phyloP scores from a whole-genome alignment of 441 rosid species.

The Raphanus hybrid region DNA sequence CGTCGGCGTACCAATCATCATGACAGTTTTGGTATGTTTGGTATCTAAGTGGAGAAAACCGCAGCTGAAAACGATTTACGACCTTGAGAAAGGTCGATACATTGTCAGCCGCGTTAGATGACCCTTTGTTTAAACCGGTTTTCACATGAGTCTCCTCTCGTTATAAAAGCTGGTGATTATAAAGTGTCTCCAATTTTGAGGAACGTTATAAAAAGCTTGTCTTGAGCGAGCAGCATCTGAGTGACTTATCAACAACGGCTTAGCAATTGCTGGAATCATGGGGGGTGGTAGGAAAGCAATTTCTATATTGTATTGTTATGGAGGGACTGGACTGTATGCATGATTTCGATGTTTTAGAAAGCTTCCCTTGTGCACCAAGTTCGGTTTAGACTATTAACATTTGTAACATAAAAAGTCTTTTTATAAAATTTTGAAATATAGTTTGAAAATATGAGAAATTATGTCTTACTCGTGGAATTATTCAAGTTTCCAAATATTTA shows the following conservation, averaged over 20 bases:
- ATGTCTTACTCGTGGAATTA: slow-evolving; percentile 7
- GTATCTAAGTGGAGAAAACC: slow-evolving; percentile 85
- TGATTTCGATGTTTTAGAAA: slow-evolving; percentile 11
- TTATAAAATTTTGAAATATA: background rate
- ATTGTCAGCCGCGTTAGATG: slow-evolving; percentile 68
- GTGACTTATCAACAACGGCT: slow-evolving; percentile 24
- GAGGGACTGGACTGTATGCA: background rate
- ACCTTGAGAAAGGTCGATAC: slow-evolving; percentile 92
- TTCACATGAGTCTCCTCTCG: slow-evolving; percentile 1
- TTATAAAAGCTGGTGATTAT: slow-evolving; percentile 13
- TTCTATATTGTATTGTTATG: slow-evolving; percentile 3
- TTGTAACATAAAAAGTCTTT: background rate
- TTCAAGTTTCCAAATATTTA: background rate
- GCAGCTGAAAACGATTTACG: slow-evolving; percentile 81
- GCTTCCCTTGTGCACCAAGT: slow-evolving; percentile 24
- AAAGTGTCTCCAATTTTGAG: slow-evolving; percentile 23
- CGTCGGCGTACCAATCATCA: slow-evolving; percentile 51
- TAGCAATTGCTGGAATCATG: slow-evolving; percentile 4
- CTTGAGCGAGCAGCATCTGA: slow-evolving; percentile 12
- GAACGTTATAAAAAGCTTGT: background rate
- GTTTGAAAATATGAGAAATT: background rate
- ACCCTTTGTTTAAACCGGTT: slow-evolving; percentile 22
- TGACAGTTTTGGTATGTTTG: slow-evolving; percentile 59
- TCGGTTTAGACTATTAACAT: slow-evolving; percentile 22
- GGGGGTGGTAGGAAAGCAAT: background rate